Base-by-base conservation (phyloP, 163 green algal genomes). In the Scenedesmus sp. region DNA sequence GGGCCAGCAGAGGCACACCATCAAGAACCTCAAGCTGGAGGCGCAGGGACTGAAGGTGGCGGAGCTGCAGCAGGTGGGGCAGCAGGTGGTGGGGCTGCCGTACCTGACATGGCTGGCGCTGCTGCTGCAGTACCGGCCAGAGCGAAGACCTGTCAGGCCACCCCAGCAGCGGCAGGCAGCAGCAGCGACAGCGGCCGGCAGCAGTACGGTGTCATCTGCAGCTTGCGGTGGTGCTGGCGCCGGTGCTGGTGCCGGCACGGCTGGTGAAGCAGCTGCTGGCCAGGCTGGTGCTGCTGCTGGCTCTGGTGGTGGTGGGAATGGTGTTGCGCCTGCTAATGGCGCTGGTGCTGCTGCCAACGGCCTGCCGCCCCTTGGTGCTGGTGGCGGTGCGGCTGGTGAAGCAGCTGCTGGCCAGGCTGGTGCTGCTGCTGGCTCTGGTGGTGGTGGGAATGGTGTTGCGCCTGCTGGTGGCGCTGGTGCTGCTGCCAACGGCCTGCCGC, bases 21-120 rank as follows among this genome's bases (percentile, higher is more conserved):
- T 89, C 10, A 89, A 89, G 44, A 89, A 42, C 35, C 85, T 90
- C 9, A 85, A 84, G 85, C 43, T 90, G 7, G 85, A 90, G 18
- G 68, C 65, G 13, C 70, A 84, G 85, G 72, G 72, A 5, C 6
- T 90, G 9, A 72, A 59, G 72, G 33, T n/a, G 10, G 20, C 44
- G 13, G 72, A 90, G 15, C 85, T 90, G 12, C n/a, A 83, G 46
- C 33, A 26, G 1, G 33, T 90, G 10, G 70, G 70, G 12, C 18
- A 22, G 20, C n/a, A 85, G 44, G 22, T 85, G 18, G 46, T 78
- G 2, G 35, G 26, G 30, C 33, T 90, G 85, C 85, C 85, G 26
- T 42, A 73, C 37, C 10, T 90, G 18, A 84, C 72, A 3, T 84
- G 85, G 85, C 44, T 90, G 35, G 70, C 72, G 35, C 72, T 85